Base-by-base conservation (phyloP, 163 green algal species). In the Scenedesmus sp. region DNA sequence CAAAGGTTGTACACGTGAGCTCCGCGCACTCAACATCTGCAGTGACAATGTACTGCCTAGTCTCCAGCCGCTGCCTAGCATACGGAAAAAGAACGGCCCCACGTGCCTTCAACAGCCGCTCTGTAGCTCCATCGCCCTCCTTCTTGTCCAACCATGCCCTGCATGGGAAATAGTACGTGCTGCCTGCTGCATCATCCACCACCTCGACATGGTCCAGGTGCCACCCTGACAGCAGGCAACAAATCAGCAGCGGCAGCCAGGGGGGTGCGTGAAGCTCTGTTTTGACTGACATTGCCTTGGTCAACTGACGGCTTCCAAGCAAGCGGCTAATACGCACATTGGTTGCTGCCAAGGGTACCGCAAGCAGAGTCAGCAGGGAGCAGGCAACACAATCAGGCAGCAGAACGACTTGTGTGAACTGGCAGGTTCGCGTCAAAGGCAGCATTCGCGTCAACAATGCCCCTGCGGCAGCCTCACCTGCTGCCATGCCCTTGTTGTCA, bases 141-240 rank as follows among this genome's bases (percentile, higher is more conserved):
- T 43, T 78, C 85, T 94, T 94, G 87, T 96, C 94, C 33, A 97
- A 92, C 95, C 95, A 97, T 42, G 91, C 91, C 80, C 89, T 59
- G 83, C 94, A 95, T 65, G 93, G 89, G 80, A 96, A 96, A 83
- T 94, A 95, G 87, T 93, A 93, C 43, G 89, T 81, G 10, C 68
- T 49, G 35, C 93, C 93, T n/a, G 83, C 92, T 33, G 61, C 83
- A 82, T 93, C 84, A 78, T 95, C 92, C 30, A 78, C 35, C 37
- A 97, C 83, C 90, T 95, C 93, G 22, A 96, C 83, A 42, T 95
- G 91, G 88, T 96, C 94, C 73, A 95, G 73, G 85, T 96, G 93
- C 95, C 95, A 97, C 12, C 92, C 92, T 91, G 92, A 33, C 4
- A 72, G 59, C 22, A 9, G 24, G 22, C 33, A 12, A 72, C 22